Evolutionary conservation across 176 grass and related monocot species (phyloP).

Genomic region (Avena sativa): DNA sequence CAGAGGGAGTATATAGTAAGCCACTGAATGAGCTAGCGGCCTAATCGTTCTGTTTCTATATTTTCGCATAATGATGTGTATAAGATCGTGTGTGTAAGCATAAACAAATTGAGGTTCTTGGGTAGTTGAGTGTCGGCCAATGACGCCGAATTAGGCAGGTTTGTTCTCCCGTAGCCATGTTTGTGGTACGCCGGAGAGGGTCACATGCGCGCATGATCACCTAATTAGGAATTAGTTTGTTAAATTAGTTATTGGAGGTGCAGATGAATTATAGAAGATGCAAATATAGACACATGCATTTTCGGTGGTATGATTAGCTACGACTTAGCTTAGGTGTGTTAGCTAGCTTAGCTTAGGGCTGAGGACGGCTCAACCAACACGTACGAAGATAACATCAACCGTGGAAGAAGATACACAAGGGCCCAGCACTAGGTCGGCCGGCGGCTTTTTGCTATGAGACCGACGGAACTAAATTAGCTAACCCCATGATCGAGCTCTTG

Average conservation of each 20-base stretch:
- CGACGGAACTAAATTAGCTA: background rate
- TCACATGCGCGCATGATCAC: background rate
- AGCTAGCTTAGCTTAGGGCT: conserved; percentile 12
- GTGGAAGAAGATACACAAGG: background rate
- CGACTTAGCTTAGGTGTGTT: background rate
- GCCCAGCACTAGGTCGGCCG: background rate
- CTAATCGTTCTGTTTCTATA: too few species aligned
- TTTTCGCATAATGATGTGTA: too few species aligned
- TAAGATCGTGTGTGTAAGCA: background rate
- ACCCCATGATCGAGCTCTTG: background rate
- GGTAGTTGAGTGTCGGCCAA: conserved; percentile 17
- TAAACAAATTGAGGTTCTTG: background rate
- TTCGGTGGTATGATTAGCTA: background rate
- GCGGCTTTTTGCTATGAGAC: background rate
- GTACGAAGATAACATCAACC: background rate
- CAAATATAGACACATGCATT: background rate
- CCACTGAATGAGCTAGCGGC: too few species aligned
- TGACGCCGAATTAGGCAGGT: conserved; percentile 3
- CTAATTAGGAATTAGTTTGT: background rate
- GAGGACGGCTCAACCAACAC: background rate
- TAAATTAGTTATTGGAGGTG: background rate
- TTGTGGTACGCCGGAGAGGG: background rate
- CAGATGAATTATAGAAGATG: background rate
- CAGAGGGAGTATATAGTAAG: too few species aligned
- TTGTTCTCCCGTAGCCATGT: background rate